Evolutionary conservation across 2,329 filamentous ascomycete genomes (phyloP), one percentile per base, ranked within the genome.

Genomic region (Penicillium sp.): DNA sequence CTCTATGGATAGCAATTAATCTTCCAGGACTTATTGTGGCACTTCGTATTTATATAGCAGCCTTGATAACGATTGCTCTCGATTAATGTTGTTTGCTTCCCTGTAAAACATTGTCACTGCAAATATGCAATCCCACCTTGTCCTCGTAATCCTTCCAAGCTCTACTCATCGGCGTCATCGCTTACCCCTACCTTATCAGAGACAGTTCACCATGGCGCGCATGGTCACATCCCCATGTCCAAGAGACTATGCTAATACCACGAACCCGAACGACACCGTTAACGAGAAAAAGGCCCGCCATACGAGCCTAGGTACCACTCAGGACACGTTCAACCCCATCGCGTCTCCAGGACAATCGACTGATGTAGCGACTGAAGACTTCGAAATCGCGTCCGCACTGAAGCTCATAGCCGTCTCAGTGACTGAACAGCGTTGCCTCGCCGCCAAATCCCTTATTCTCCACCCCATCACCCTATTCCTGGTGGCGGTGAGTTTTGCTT

Each of bases 341-440:
- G 10, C 9, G 67, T 72, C 79, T 11, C 15, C 21, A 15, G 39
- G 29, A 19, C 50, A 34, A 46, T 27, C 19, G 11, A 45, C 39
- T 2, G 29, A 52, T 34, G 5, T 52, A 19, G 50, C 50, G n/a
- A 52, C 31, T 10, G 40, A 52, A 13, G 50, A 52, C 21, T 21
- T 34, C 50, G 88, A 92, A 71, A 86, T 87, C 69, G 76, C 86
- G 61, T 81, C 85, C 55, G 87, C 87, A 19, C 79, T 96, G 50
- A 83, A 84, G 61, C 83, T 96, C 21, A 82, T 96, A 39, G 88
- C 91, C 59, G 90, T 93, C 74, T 91, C 87, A 57, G 84, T 95
- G 49, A 89, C 90, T 36, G 88, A 96, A 75, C 91, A 94, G 79
- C 86, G 88, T 60, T 87, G 91, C 70, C 76, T 82, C 9, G 85